Percentiles rank a stretch among this genome's conserved stretches.
phyloP scores from a whole-genome alignment of 108 stramenopile genomes.

The Phaeodactylum tricornutum region DNA sequence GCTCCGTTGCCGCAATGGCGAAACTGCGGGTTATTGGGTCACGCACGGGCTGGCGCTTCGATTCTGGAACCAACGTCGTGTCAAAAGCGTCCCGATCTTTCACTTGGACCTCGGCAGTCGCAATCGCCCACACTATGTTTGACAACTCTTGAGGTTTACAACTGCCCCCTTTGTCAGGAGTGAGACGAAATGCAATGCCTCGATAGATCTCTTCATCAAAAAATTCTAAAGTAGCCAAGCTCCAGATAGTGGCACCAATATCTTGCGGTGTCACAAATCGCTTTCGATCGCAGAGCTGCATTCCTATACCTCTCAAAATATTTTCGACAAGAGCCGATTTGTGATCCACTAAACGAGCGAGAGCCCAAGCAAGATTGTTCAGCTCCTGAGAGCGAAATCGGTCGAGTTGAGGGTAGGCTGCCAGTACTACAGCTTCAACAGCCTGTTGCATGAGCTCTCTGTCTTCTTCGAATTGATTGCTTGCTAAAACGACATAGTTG shows the following conservation, averaged over 20 bases:
- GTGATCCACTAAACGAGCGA: constrained; percentile 49
- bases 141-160: constrained; percentile 77
- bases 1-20: constrained; percentile 46
- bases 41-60: constrained; percentile 14
- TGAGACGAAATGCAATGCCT: constrained; percentile 38
- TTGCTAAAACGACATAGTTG: constrained; percentile 45
- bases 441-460: constrained; percentile 23
- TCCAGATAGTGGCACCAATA: constrained; percentile 64
- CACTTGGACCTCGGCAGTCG: constrained; percentile 45
- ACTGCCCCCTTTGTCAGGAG: constrained; percentile 18
- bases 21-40: constrained; percentile 54
- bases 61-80: constrained; percentile 40
- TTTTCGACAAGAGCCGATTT: constrained; percentile 20
- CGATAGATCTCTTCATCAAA: constrained; percentile 40
- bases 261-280: constrained; percentile 45
- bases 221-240: constrained; percentile 54
- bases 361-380: constrained; percentile 71
- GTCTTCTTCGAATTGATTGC: constrained; percentile 46
- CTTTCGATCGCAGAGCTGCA: constrained; percentile 25
- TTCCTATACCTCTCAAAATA: constrained; percentile 34
- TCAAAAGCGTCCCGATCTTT: constrained; percentile 52
- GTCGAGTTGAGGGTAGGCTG: constrained; percentile 28
- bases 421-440: constrained; percentile 26
- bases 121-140: constrained; percentile 66
- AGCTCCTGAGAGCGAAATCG: constrained; percentile 63